Evolutionary conservation across 495 filamentous ascomycete species (phyloP).

Genomic region (Halenospora varia): DNA sequence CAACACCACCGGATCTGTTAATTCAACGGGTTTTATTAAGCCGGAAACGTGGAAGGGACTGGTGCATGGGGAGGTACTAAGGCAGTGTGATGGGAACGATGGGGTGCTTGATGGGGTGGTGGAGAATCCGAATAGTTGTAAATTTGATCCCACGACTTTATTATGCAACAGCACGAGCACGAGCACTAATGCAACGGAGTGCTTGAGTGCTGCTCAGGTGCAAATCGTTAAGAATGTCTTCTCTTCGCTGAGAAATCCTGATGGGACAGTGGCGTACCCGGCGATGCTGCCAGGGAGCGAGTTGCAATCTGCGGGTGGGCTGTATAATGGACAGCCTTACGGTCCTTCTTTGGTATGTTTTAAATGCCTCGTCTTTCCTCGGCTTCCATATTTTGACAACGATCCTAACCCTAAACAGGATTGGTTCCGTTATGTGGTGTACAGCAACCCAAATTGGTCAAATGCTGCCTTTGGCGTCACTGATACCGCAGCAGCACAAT

Average conservation of each 20-base stretch:
- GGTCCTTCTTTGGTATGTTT: conserved; percentile 24
- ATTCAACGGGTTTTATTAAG: conserved; percentile 37
- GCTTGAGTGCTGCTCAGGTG: conserved; percentile 56
- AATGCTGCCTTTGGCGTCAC: conserved; percentile 25
- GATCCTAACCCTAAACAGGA: no score
- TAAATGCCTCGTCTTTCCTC: neutral
- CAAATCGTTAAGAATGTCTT: conserved; percentile 51
- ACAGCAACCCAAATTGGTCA: conserved; percentile 47
- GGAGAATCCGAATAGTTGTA: conserved; percentile 56
- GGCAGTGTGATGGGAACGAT: conserved; percentile 64
- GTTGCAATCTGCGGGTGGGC: conserved; percentile 18
- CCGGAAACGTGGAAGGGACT: conserved; percentile 46
- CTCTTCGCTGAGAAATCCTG: conserved; percentile 24
- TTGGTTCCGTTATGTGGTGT: conserved; percentile 52
- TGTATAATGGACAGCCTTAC: conserved; percentile 27
- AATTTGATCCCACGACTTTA: conserved; percentile 47
- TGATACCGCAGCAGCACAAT: conserved; percentile 27
- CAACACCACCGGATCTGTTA: conserved; percentile 32
- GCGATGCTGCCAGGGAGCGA: conserved; percentile 37
- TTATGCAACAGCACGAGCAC: conserved; percentile 49
- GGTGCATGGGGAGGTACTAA: conserved; percentile 57
- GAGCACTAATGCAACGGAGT: conserved; percentile 32
- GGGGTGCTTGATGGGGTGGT: conserved; percentile 63
- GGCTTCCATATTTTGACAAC: neutral
- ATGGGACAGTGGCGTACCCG: conserved; percentile 42